Base-by-base conservation (phyloP, 2,329 filamentous ascomycete genomes). In the Monosporascus sp. region DNA sequence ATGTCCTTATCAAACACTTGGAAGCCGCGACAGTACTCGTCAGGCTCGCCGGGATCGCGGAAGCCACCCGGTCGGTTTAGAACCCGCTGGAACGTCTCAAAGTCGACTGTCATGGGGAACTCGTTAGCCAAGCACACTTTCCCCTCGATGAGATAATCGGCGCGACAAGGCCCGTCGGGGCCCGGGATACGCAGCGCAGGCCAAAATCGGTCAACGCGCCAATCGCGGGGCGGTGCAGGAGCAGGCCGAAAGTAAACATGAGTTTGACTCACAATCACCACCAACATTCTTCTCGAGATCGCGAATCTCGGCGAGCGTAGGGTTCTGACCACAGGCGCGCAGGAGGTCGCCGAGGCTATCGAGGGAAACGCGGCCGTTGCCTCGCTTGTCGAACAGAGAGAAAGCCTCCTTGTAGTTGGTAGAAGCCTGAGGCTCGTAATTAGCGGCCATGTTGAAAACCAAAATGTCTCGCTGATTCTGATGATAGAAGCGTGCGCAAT, bases 341-440 rank as follows among this genome's bases (percentile, higher is more conserved):
- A 99, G 85, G 56, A 99, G 83, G 72, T 99, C 94, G 64, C 94
- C 94, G 53, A 99, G 84, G 60, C 87, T 88, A 62, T 93, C 88
- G 72, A 92, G 80, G 41, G 88, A 76, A 64, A 97, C 94, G 65
- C 92, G 92, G 70, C 93, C 92, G 71, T 90, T 96, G 70, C 94
- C 94, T 74, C 94, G 93, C 86, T 97, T 97, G 82, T 99, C 94
- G 81, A 97, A 99, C 72, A 99, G 89, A 67, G 92, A 92, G 77
- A 99, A 99, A 65, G 94, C 94, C 87, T 99, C 94, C 82, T 97
- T 97, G 90, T 97, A 99, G 87, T 99, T 97, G 78, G 93, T 97
- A 58, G 82, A 86, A 72, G 84, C 84, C 84, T 87, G 82, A 47
- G 73, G 55, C 50, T 64, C 63, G 57, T 62, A 61, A 59, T 66